These are phyloP conservation scores for Poronia punctata DNA, from an alignment of 495 filamentous ascomycete genomes.

Conservation along the genomic window DNA sequence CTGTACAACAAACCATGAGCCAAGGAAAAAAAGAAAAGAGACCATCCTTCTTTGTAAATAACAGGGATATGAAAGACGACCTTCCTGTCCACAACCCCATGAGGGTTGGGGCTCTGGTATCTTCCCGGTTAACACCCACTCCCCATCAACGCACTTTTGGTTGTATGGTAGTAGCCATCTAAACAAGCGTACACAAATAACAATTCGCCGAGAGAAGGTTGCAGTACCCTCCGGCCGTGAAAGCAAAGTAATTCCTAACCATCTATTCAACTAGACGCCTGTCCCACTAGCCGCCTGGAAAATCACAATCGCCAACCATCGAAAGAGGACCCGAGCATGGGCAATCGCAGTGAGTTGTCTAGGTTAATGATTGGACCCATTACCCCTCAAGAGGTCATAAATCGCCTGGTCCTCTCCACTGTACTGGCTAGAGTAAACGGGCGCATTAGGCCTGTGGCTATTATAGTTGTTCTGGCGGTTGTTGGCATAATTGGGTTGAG, in stretches of 20 bases:
- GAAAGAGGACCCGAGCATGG: background rate
- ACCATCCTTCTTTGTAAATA: no score
- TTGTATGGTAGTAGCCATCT: background rate
- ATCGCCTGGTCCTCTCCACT: constrained; percentile 20
- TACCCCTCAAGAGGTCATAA: constrained; percentile 18
- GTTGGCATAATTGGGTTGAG: constrained; percentile 12
- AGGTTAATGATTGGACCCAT: constrained; percentile 14
- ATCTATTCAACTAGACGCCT: background rate
- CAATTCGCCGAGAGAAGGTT: no score
- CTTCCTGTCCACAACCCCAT: no score
- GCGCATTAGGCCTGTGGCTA: constrained; percentile 14
- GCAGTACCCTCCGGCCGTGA: no score
- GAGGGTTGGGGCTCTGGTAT: no score
- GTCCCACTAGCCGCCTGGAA: background rate
- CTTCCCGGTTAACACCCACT: background rate
- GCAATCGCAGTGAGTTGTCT: no score
- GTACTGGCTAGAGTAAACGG: constrained; percentile 13
- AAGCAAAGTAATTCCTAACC: no score
- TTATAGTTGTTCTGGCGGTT: constrained; percentile 15
- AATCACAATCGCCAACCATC: background rate
- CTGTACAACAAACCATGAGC: no score
- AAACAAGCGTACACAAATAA: background rate
- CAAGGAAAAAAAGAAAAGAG: no score
- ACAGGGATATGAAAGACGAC: no score
- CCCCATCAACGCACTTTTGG: background rate